Evolutionary conservation across 1,139 yeast species (phyloP).

Genomic region (Blastobotrys proliferans): DNA sequence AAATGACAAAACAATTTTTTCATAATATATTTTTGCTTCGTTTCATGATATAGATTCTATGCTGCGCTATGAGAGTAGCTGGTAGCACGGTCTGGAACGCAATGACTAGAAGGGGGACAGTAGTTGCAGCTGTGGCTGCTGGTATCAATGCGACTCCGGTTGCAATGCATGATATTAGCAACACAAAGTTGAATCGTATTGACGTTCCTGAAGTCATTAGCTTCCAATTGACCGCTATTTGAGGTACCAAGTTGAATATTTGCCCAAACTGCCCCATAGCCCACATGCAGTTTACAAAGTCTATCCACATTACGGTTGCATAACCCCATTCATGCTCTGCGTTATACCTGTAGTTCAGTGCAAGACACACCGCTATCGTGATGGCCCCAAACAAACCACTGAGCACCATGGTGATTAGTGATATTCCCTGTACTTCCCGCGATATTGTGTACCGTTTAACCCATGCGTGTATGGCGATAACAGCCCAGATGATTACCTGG

Average conservation of each 20-base stretch:
- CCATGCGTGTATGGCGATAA: constrained; percentile 5
- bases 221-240: constrained; percentile 21
- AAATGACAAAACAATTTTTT: background rate
- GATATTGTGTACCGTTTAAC: constrained; percentile 10
- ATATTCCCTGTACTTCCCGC: constrained; percentile 15
- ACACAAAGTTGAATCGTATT: too few species aligned
- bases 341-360: constrained; percentile 5
- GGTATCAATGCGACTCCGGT: too few species aligned
- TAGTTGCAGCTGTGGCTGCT: too few species aligned
- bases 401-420: constrained; percentile 1
- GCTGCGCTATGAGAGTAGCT: background rate
- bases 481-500: constrained; percentile 7
- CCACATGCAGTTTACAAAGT: constrained; percentile 21
- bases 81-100: too few species aligned
- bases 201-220: constrained; percentile 13
- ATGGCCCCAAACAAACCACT: background rate
- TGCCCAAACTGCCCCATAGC: constrained; percentile 16
- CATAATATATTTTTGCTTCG: background rate
- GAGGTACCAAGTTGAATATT: constrained; percentile 18
- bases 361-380: background rate
- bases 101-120: too few species aligned
- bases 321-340: constrained; percentile 15
- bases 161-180: too few species aligned
- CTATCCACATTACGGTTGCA: constrained; percentile 19
- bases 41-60: constrained; percentile 2